phyloP scores from a whole-genome alignment of 2,329 filamentous ascomycete genomes.

The Colletotrichum viniferum region DNA sequence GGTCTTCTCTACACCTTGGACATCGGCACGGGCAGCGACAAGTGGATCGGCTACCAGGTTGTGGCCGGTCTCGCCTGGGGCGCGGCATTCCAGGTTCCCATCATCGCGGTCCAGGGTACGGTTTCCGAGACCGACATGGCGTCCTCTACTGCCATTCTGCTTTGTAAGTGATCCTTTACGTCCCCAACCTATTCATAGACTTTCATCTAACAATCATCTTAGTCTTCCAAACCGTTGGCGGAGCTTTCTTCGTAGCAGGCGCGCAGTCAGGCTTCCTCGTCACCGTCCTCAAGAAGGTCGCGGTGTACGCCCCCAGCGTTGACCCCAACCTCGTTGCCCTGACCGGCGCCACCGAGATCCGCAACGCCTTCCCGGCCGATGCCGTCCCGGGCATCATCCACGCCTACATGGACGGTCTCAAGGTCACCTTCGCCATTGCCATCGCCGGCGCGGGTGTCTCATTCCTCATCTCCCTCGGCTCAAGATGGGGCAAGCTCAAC shows the following conservation, averaged over 20 bases:
- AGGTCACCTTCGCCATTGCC: conserved; percentile 65
- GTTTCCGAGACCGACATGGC: conserved; percentile 46
- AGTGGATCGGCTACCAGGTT: conserved; percentile 60
- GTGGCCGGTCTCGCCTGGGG: conserved; percentile 54
- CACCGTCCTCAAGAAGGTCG: conserved; percentile 41
- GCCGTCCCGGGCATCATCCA: conserved; percentile 57
- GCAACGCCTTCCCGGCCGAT: conserved; percentile 50
- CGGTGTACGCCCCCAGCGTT: conserved; percentile 38
- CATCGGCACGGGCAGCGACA: conserved; percentile 39
- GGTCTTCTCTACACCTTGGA: conserved; percentile 48
- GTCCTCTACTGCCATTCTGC: conserved; percentile 50
- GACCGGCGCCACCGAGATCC: conserved; percentile 60
- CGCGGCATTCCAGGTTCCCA: conserved; percentile 50
- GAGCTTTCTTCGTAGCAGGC: conserved; percentile 53
- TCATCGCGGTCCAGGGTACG: conserved; percentile 52
- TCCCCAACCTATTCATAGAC: background rate
- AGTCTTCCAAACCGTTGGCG: conserved; percentile 56
- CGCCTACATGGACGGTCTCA: conserved; percentile 68
- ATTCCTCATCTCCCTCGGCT: conserved; percentile 35
- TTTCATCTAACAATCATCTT: background rate
- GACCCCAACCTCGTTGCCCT: conserved; percentile 39
- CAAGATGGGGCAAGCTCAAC: conserved; percentile 35
- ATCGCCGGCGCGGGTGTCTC: conserved; percentile 51
- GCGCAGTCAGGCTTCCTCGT: conserved; percentile 53
- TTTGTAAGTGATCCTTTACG: conserved; percentile 29